Conservation (phyloP, 345 rosid species). For the Bruguiera sexangula region DNA sequence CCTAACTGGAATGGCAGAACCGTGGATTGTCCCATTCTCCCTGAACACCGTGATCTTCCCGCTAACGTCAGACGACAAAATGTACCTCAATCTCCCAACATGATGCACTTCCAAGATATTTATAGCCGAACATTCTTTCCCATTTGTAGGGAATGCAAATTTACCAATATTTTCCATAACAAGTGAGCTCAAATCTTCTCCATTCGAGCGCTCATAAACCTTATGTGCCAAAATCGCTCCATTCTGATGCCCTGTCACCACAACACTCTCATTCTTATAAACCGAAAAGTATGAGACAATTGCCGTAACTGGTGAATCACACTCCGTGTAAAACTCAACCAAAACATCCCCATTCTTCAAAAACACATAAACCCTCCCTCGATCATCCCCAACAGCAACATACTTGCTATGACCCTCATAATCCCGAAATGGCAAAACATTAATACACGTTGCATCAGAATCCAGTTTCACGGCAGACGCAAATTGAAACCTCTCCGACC, state of each 20-base stretch:
- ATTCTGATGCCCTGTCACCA: slow-evolving; percentile 71
- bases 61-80: slow-evolving; percentile 56
- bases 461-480: slow-evolving; percentile 77
- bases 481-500: slow-evolving; percentile 90
- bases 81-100: slow-evolving; percentile 75
- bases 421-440: slow-evolving; percentile 77
- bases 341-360: slow-evolving; percentile 77
- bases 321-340: slow-evolving; percentile 50
- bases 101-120: slow-evolving; percentile 78
- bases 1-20: slow-evolving; percentile 56
- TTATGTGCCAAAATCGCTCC: slow-evolving; percentile 67
- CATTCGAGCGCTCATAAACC: slow-evolving; percentile 50
- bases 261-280: slow-evolving; percentile 69
- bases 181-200: slow-evolving; percentile 62
- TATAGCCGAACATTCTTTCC: slow-evolving; percentile 42
- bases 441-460: slow-evolving; percentile 60
- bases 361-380: slow-evolving; percentile 69
- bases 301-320: slow-evolving; percentile 58
- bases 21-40: slow-evolving; percentile 67
- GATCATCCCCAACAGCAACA: slow-evolving; percentile 80
- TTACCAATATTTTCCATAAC: slow-evolving; percentile 55
- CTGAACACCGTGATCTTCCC: slow-evolving; percentile 64
- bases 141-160: slow-evolving; percentile 33
- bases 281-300: slow-evolving; percentile 74
- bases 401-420: slow-evolving; percentile 80